Percentiles rank a stretch among this genome's conserved stretches.
Evolutionary conservation across 164 flowering plant genomes (phyloP).

Genomic region (Vitis riparia): DNA sequence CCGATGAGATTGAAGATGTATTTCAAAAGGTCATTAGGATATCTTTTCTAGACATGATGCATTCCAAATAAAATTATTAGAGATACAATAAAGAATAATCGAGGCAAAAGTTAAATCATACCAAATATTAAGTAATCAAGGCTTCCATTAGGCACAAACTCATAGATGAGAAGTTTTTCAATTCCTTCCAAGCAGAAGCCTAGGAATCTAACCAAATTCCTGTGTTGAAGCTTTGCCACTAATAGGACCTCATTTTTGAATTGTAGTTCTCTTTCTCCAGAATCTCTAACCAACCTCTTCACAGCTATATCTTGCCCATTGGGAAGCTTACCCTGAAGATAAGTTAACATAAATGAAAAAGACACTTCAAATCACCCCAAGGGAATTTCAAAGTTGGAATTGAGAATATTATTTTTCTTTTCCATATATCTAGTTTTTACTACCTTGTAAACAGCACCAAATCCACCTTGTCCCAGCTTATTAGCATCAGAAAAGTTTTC

Average conservation of each 20-base stretch:
- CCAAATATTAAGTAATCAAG: conserved; percentile 24
- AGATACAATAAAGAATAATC: too few relatives aligned
- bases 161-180: conserved; percentile 29
- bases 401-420: too few relatives aligned
- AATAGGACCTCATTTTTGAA: conserved; percentile 28
- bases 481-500: conserved; percentile 19
- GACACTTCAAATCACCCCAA: too few relatives aligned
- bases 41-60: too few relatives aligned
- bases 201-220: conserved; percentile 24
- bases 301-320: conserved; percentile 23
- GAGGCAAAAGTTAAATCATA: background rate
- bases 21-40: too few relatives aligned
- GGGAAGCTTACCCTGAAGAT: conserved; percentile 20
- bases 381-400: too few relatives aligned
- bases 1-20: too few relatives aligned
- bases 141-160: conserved; percentile 23
- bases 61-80: too few relatives aligned
- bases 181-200: conserved; percentile 18
- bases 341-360: too few relatives aligned
- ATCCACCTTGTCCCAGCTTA: conserved; percentile 29
- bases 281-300: conserved; percentile 19
- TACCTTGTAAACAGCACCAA: conserved; percentile 29
- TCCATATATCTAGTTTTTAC: background rate
- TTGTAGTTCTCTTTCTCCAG: conserved; percentile 23
- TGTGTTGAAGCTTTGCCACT: conserved; percentile 24